phyloP scores from a whole-genome alignment of 2,329 filamentous ascomycete genomes.

The Microdochium nivale region DNA sequence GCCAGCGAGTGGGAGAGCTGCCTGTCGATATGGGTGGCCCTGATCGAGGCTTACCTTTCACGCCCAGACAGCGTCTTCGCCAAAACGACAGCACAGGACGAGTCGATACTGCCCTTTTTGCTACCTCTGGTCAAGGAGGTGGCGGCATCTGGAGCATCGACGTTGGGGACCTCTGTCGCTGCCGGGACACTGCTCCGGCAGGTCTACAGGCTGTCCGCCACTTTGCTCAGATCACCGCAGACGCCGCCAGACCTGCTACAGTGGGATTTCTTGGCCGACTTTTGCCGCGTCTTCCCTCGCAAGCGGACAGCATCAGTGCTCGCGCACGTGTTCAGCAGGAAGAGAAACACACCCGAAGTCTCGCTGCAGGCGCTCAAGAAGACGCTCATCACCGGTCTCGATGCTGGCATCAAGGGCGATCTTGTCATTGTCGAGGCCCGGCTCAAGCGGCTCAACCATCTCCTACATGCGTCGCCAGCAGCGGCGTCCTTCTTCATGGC shows the following conservation, averaged over 20 bases:
- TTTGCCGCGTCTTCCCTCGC: constrained; percentile 59
- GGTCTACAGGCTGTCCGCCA: constrained; percentile 55
- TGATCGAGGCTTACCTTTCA: constrained; percentile 57
- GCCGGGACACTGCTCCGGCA: constrained; percentile 47
- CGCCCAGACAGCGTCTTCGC: constrained; percentile 48
- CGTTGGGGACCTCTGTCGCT: constrained; percentile 22
- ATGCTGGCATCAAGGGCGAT: constrained; percentile 48
- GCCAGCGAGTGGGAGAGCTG: constrained; percentile 69
- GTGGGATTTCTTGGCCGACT: constrained; percentile 61
- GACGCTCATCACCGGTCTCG: constrained; percentile 52
- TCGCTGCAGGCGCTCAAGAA: constrained; percentile 53
- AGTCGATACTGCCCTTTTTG: constrained; percentile 56
- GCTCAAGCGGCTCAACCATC: constrained; percentile 51
- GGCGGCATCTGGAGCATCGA: constrained; percentile 24
- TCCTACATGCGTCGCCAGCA: constrained; percentile 53
- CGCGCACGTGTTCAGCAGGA: constrained; percentile 39
- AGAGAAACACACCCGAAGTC: constrained; percentile 39
- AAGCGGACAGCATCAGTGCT: constrained; percentile 47
- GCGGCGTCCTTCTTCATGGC: constrained; percentile 60
- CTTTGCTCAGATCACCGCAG: constrained; percentile 38
- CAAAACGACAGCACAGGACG: constrained; percentile 40
- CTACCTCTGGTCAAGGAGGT: constrained; percentile 54
- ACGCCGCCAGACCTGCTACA: constrained; percentile 41
- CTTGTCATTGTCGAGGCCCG: constrained; percentile 44
- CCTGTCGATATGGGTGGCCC: constrained; percentile 65